phyloP scores from a whole-genome alignment of 202 grass and related monocot species.

The Zizania palustris region DNA sequence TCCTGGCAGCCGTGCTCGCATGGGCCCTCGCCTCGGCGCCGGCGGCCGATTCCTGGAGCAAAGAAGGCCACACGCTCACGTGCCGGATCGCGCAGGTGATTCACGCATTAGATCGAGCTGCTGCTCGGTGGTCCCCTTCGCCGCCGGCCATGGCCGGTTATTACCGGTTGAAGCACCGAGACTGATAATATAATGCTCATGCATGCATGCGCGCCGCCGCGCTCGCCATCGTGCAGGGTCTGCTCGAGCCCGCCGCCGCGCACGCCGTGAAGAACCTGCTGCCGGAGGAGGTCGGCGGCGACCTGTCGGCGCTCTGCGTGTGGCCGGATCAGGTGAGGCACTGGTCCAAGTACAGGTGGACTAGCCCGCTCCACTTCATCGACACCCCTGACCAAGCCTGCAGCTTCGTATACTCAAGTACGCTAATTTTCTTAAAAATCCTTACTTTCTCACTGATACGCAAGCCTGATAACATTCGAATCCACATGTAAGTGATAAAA shows the following conservation, averaged over 20 bases:
- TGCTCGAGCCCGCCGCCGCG: slow-evolving; percentile 65
- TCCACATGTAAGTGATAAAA: too few relatives aligned
- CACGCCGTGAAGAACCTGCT: slow-evolving; percentile 74
- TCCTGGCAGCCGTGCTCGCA: not conserved
- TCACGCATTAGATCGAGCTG: not conserved
- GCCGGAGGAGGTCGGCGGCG: slow-evolving; percentile 63
- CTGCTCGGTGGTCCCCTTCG: too few relatives aligned
- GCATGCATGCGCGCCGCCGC: not conserved
- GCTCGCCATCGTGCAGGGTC: slow-evolving; percentile 37
- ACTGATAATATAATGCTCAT: not conserved
- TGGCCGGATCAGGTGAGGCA: slow-evolving; percentile 90
- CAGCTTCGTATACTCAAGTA: slow-evolving; percentile 79
- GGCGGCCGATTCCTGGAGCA: slow-evolving; percentile 63
- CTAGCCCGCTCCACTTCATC: slow-evolving; percentile 80
- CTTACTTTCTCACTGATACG: too few relatives aligned
- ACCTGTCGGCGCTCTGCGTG: slow-evolving; percentile 74
- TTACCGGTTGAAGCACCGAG: not conserved
- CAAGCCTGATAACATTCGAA: too few relatives aligned
- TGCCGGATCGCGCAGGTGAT: slow-evolving; percentile 85
- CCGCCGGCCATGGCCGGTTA: too few relatives aligned
- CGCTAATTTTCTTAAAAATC: too few relatives aligned
- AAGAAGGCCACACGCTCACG: slow-evolving; percentile 76
- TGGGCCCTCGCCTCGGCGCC: slow-evolving; percentile 47
- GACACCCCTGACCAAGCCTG: slow-evolving; percentile 88
- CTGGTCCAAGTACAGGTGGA: slow-evolving; percentile 80